A percentile compares a stretch with the other conserved stretches of the same genome.
phyloP scores from a whole-genome alignment of 2,329 filamentous ascomycete species.

The Metarhizium rileyi region DNA sequence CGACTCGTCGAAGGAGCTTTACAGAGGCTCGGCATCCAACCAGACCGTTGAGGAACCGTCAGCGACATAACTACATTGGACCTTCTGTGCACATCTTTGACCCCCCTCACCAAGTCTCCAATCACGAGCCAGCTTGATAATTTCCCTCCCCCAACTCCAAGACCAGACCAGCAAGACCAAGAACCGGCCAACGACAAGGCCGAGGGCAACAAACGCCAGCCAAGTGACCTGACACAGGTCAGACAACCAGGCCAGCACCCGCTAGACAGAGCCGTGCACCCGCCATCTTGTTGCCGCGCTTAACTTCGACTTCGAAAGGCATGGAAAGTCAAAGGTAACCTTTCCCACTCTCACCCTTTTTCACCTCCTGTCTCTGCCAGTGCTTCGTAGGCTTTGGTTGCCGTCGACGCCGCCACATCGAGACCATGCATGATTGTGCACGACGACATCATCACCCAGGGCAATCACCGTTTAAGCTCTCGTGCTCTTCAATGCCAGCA shows the following conservation, averaged over 20 bases:
- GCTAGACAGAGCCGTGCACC: background rate
- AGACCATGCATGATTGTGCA: conserved; percentile 4
- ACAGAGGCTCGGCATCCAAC: background rate
- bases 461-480: background rate
- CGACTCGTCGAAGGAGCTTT: background rate
- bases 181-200: background rate
- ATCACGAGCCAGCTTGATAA: conserved; percentile 3
- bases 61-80: background rate
- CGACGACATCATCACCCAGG: background rate
- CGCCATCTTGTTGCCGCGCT: conserved; percentile 3
- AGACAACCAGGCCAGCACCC: too few relatives aligned
- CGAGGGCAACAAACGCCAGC: too few relatives aligned
- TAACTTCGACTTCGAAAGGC: conserved; percentile 2
- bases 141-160: background rate
- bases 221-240: background rate
- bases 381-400: background rate
- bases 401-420: background rate
- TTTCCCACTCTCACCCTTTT: background rate
- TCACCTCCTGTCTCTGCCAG: background rate
- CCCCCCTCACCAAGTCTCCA: conserved; percentile 3
- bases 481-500: conserved; percentile 1
- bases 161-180: background rate
- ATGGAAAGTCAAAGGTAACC: background rate
- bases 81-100: conserved; percentile 1
- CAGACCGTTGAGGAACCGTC: background rate